Base-by-base conservation (phyloP, 352 stramenopile species). In the Peronospora destructor region DNA sequence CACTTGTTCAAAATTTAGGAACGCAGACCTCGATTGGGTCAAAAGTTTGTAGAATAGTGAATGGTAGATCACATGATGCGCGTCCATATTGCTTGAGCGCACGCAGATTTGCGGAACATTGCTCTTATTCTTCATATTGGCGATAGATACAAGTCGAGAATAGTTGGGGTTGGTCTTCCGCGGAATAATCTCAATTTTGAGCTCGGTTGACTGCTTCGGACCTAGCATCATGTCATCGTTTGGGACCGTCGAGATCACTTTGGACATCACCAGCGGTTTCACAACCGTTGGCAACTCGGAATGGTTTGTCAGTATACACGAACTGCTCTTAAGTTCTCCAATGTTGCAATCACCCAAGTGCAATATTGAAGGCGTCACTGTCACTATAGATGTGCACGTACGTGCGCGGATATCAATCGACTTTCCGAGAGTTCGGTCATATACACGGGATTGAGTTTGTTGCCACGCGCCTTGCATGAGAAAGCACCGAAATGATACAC, bases 101-200 rank as follows among this genome's bases (percentile, higher is more conserved):
- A 95, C 83, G 32, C 83, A 93, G 21, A 95, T 83, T 54, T 92
- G 79, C 13, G 83, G 68, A 14, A 86, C 74, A 37, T 95, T 95
- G 49, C 62, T 70, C 49, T 90, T 89, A 61, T 95, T 95, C 53
- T 85, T 91, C 49, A 87, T 64, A 46, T 95, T 95, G 51, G 92
- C 73, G 39, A 93, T 70, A 1, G 83, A 92, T 28, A 95, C 91
- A 12, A 94, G 54, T 33, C 84, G 70, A 9, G 83, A 87, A 54
- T 95, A 95, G 59, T 93, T 95, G 6, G 79, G 75, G 49, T 95
- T 95, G 21, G 83, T 91, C 49, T 92, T 95, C 33, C 84, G 76
- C 13, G 83, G 84, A 42, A 95, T 92, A 51, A 95, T 91, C 49
- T 95, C 84, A 19, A 95, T 84, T 57, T 93, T 93, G 10, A 95